Percentiles rank a stretch among this genome's conserved stretches.
Conservation (phyloP, 1,284 basidiomycete species). For the Leucoagaricus sp. region DNA sequence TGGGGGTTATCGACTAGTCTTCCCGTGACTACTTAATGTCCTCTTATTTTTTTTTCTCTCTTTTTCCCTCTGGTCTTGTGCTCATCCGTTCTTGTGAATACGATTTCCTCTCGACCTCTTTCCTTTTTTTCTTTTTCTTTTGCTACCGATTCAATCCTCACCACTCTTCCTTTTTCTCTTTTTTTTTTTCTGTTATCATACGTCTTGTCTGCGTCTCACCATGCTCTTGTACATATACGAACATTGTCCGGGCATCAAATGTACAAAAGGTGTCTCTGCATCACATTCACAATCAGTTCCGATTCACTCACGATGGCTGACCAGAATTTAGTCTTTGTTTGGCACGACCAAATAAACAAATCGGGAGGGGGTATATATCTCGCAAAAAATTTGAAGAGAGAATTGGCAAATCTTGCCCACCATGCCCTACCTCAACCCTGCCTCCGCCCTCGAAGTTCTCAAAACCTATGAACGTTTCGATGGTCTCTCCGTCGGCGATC, state of each 20-base stretch:
- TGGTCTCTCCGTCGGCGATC: conserved; percentile 84
- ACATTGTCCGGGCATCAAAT: conserved; percentile 14
- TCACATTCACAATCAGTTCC: too few relatives aligned
- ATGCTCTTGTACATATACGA: conserved; percentile 14
- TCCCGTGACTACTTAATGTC: conserved; percentile 18
- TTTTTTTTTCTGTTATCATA: conserved; percentile 14
- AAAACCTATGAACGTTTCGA: conserved; percentile 76
- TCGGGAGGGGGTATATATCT: conserved; percentile 10
- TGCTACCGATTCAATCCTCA: conserved; percentile 27
- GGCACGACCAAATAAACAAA: conserved; percentile 12
- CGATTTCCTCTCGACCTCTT: too few relatives aligned
- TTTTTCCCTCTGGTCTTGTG: conserved; percentile 21
- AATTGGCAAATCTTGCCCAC: conserved; percentile 19
- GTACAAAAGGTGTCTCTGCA: conserved; percentile 16
- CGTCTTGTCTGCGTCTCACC: conserved; percentile 18
- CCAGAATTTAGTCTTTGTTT: too few relatives aligned
- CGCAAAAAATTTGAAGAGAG: conserved; percentile 8
- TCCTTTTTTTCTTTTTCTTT: conserved; percentile 13
- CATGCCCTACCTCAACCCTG: conserved; percentile 53
- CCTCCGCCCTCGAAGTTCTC: conserved; percentile 73
- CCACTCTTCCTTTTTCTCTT: neutral
- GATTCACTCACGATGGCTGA: too few relatives aligned
- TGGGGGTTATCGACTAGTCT: conserved; percentile 1
- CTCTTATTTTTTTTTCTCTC: conserved; percentile 22
- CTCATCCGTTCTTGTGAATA: conserved; percentile 22